Evolutionary conservation across 352 stramenopile genomes (phyloP).

Genomic region (Pythium monospermum): DNA sequence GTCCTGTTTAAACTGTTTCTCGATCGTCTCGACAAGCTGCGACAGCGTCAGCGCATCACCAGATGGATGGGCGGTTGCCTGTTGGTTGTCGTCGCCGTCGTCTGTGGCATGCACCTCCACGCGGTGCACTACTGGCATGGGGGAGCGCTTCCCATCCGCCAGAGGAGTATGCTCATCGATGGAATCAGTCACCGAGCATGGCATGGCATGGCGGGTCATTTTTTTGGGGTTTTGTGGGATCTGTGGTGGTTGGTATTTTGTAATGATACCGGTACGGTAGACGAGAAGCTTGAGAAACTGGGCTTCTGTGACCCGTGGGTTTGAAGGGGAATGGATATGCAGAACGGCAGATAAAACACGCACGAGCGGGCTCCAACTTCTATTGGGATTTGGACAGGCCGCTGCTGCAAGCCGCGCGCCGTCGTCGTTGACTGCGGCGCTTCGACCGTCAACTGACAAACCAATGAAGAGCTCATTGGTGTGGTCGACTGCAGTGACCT

Average conservation of each 20-base stretch:
- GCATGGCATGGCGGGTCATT: slow-evolving; percentile 17
- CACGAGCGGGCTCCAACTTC: too few species aligned
- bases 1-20: slow-evolving; percentile 31
- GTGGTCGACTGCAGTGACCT: too few species aligned
- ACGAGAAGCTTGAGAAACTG: too few species aligned
- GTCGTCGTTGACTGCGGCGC: too few species aligned
- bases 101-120: slow-evolving; percentile 2
- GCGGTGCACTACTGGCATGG: slow-evolving; percentile 7
- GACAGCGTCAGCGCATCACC: slow-evolving; percentile 23
- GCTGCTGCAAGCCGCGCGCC: too few species aligned
- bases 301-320: too few species aligned
- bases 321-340: too few species aligned
- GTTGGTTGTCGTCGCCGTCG: not conserved
- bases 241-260: not conserved
- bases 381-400: too few species aligned
- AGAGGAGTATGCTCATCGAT: not conserved
- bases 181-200: slow-evolving; percentile 12
- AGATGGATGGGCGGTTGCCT: not conserved
- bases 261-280: too few species aligned
- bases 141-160: slow-evolving; percentile 8
- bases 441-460: too few species aligned
- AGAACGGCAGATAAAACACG: too few species aligned
- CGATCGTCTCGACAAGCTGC: slow-evolving; percentile 40
- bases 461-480: too few species aligned
- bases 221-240: not conserved